These are phyloP conservation scores for Agarophyton chilense DNA, from an alignment of 23 red algal genomes.

Conservation along the genomic window DNA sequence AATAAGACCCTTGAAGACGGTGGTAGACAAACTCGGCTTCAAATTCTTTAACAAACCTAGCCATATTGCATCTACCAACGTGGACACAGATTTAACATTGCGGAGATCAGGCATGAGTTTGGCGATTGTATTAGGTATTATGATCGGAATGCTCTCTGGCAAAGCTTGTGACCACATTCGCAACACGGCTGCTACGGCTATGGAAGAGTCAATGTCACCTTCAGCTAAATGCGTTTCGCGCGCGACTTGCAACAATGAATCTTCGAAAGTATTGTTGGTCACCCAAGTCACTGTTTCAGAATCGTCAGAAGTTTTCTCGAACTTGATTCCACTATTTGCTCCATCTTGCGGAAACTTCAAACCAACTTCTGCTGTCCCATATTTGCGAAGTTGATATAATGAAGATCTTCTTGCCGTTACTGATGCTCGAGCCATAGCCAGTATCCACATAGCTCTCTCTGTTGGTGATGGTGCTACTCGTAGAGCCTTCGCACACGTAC, in stretches of 20 bases:
- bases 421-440: conserved; percentile 38
- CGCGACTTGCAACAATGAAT: conserved; percentile 38
- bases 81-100: conserved; percentile 19
- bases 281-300: conserved; percentile 21
- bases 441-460: conserved; percentile 62
- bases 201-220: conserved; percentile 52
- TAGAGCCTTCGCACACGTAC: conserved; percentile 30
- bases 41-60: conserved; percentile 67
- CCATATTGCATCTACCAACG: conserved; percentile 70
- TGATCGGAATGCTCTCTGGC: conserved; percentile 24
- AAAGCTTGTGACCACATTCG: conserved; percentile 71
- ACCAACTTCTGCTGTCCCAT: conserved; percentile 46
- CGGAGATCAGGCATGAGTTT: conserved; percentile 28
- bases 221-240: conserved; percentile 26
- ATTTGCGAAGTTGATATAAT: conserved; percentile 48
- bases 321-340: neutral
- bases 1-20: conserved; percentile 55
- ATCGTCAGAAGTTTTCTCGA: conserved; percentile 36
- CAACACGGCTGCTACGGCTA: conserved; percentile 58
- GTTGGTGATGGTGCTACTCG: conserved; percentile 46
- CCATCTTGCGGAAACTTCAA: conserved; percentile 50
- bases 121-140: conserved; percentile 40
- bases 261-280: conserved; percentile 52
- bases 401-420: conserved; percentile 55
- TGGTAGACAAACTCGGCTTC: conserved; percentile 47